Percentiles rank a stretch among this genome's conserved stretches.
Evolutionary conservation across 176 grass and related monocot species (phyloP).

Genomic region (Hsuehochloa calcarea): DNA sequence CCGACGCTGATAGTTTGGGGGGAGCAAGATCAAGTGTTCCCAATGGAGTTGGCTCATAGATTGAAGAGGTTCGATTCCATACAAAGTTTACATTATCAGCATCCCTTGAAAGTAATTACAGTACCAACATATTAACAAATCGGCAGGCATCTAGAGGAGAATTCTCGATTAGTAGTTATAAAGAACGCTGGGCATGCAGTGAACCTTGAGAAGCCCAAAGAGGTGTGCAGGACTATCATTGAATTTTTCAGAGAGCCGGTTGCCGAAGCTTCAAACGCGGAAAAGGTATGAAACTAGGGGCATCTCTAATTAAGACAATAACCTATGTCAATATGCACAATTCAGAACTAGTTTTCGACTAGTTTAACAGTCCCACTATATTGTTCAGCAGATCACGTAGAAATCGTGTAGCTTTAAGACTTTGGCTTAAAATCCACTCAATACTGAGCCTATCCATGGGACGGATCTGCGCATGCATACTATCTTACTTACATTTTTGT

Average conservation of each 20-base stretch:
- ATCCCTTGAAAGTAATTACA: background rate
- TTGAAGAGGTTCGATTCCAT: constrained; percentile 54
- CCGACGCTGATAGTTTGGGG: constrained; percentile 78
- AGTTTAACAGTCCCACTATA: background rate
- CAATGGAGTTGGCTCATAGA: constrained; percentile 85
- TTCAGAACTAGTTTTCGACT: background rate
- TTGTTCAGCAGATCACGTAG: background rate
- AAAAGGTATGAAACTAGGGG: constrained; percentile 23
- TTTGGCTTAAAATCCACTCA: too few species aligned
- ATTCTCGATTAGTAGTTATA: constrained; percentile 64
- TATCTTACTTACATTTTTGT: too few species aligned
- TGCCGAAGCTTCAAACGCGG: background rate
- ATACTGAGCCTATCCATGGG: too few species aligned
- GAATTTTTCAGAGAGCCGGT: constrained; percentile 49
- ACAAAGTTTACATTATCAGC: background rate
- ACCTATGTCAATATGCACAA: background rate
- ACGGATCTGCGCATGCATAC: too few species aligned
- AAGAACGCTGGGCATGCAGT: constrained; percentile 85
- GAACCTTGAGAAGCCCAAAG: constrained; percentile 82
- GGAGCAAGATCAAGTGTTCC: constrained; percentile 81
- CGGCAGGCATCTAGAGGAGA: constrained; percentile 76
- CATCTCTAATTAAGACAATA: background rate
- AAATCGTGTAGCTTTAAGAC: too few species aligned
- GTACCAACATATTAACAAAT: constrained; percentile 3
- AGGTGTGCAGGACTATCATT: constrained; percentile 58